Evolutionary conservation across 2,329 filamentous ascomycete genomes (phyloP), one percentile per base, ranked within the genome.

Genomic region (Diplodia corticola): DNA sequence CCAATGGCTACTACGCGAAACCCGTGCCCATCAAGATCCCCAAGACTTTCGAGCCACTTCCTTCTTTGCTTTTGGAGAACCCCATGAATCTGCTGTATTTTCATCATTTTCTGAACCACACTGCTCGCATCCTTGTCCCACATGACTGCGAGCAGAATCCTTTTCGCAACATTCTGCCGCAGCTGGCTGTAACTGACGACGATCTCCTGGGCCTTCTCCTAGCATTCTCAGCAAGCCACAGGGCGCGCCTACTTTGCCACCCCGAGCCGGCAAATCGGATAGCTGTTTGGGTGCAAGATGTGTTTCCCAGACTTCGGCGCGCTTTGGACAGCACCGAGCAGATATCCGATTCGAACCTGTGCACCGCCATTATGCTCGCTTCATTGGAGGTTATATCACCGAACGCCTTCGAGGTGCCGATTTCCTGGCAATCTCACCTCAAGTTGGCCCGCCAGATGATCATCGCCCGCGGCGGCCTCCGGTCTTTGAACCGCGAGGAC

Each of bases 361-460:
- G 91, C 0, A 92, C 91, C 0, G 90, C 91, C 7, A 93, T 96
- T 69, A 93, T 95, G 90, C 84, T 96, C 53, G 87, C 91, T 0
- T 93, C 91, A 1, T 81, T 95, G 22, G 91, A 95, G 73, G 94
- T 95, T 66, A 89, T 95, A 59, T 92, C 90, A 0, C 92, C 92
- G 0, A 89, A 89, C 66, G 90, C 90, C 0, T 94, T 95, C 73
- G 91, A 90, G 64, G 88, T 91, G n/a, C 84, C 87, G 0, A 90
- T 94, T 63, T 85, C 90, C 0, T 96, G 92, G 92, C 91, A 93
- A 73, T 86, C 85, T 61, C 91, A 96, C 76, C 83, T 96, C 1
- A 86, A 87, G 65, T 86, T 92, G 63, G 91, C 92, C 1, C 86
- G 92, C 2, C 86, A 90, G 71, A 86, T 96, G 70, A 93, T 94